A percentile compares a stretch with the other conserved stretches of the same genome.
Evolutionary conservation across 169 alveolate species (phyloP).

Genomic region (Cryptosporidium viatorum): DNA sequence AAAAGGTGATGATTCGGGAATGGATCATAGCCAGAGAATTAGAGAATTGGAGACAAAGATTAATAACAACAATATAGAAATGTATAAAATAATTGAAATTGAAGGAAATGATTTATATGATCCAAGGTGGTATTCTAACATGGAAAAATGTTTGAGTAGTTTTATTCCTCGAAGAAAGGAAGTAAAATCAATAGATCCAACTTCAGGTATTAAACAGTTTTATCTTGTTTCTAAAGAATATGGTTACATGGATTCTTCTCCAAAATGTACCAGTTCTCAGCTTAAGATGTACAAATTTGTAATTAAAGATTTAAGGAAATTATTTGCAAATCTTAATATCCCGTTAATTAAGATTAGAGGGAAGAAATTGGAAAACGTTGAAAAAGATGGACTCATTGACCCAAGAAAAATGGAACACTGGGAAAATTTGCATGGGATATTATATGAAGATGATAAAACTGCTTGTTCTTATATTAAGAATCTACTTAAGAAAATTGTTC

Average conservation of each 20-base stretch:
- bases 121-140: conserved; percentile 63
- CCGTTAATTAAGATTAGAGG: conserved; percentile 20
- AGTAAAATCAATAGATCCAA: conserved; percentile 35
- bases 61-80: conserved; percentile 11
- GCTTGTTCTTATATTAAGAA: conserved; percentile 36
- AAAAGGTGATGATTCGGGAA: conserved; percentile 29
- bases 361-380: background rate
- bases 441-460: conserved; percentile 1
- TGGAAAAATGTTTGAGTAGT: conserved; percentile 52
- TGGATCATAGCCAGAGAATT: conserved; percentile 26
- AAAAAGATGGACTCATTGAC: conserved; percentile 18
- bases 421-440: conserved; percentile 31
- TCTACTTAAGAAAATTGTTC: background rate
- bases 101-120: conserved; percentile 58
- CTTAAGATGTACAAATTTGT: conserved; percentile 7
- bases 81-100: conserved; percentile 27
- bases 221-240: background rate
- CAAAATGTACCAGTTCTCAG: conserved; percentile 8
- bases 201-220: conserved; percentile 21
- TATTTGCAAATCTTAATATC: conserved; percentile 22
- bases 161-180: conserved; percentile 33
- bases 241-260: background rate
- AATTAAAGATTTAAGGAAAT: conserved; percentile 15
- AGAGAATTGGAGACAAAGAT: conserved; percentile 43
- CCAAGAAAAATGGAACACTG: conserved; percentile 66